Evolutionary conservation across 1,284 basidiomycete genomes (phyloP), one percentile per base, ranked within the genome.

Genomic region (Pseudozyma sp.): DNA sequence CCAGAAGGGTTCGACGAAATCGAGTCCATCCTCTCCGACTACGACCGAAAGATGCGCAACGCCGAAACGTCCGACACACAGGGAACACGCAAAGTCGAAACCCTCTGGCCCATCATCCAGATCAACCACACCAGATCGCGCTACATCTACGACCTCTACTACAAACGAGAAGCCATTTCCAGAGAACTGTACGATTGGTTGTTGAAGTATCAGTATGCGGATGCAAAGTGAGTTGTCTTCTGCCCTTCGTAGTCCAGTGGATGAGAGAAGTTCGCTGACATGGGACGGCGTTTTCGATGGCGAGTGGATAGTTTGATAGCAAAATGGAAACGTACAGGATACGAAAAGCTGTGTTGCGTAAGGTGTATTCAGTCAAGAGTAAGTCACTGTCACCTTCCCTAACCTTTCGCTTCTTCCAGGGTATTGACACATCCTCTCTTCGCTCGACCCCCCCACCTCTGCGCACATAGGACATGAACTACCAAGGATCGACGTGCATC

Each of bases 261-360:
- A 50, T 29, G 17, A 8, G 35, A 8, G 14, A 16, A 13, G n/a
- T 40, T 35, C 11, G 24, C 49, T 49, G 51, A 53, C 16, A 37
- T 8, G 7, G 2, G 19, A 14, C 13, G 3, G 29, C 35, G 19
- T 43, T 46, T 5, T 24, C 52, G 7, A 35, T 11, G 9, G 24
- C 44, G 16, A 9, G 29, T 3, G 2, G 11, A 39, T 79, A 98
- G 96, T 81, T 87, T 99, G 84, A 94, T 99, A 85, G 97, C 97
- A 34, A 99, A 99, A 85, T 99, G 97, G 97, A 99, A 99, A 88
- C 97, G 97, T 86, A 87, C 92, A 10, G 97, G 97, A 4, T 99
- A 99, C 85, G 97, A 99, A 86, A 98, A 98, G 84, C 88, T 99
- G 37, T 99, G 97, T 85, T 99, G 97, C 84, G 87, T 98, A 51